Base-by-base conservation (phyloP, 306 rosid genomes). In the Nissolia schottii region DNA sequence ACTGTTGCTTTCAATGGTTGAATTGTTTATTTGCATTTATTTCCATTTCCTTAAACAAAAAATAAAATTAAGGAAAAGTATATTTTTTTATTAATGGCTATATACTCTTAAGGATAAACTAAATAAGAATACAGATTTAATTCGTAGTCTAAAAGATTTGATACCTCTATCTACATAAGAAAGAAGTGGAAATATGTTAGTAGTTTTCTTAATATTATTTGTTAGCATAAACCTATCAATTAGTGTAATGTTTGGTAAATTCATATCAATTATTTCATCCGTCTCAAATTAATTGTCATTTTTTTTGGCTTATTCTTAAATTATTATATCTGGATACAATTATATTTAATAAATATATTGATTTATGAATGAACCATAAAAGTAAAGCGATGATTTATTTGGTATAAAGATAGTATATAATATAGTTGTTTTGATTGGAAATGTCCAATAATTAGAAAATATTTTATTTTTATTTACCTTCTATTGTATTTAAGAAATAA, bases 1-100 rank as follows among this genome's bases (percentile, higher is more conserved):
- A 13, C 38, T 31, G 59, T 28, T 49, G 71, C 63, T 63, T 55
- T 75, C 67, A 20, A 56, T 16, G 76, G 32, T 29, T 54, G 65
- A 73, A 56, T 51, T 19, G 6, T 49, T 64, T 22, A 32, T 19
- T 34, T 29, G 51, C 23, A 8, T 46, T 54, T n/a, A 23, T 37
- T 64, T 46, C n/a, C 19, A 23, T 37, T 64, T 46, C n/a, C 12
- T 40, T 38, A 11, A 28, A 51, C 53, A 37, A 54, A 43, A 64
- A 54, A 19, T 1, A 40, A 1, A 1, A 51, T 38, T 29, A 18
- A 18, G 19, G 12, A 32, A 14, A 55, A 23, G 5, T 13, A 27
- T 71, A 27, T 71, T 60, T 61, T 20, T 48, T 73, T 34, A 13
- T 37, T 40, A n/a, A n/a, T 53, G 18, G 5, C 32, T 23, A 53